phyloP scores from a whole-genome alignment of 1,284 basidiomycete genomes.

The Heliocybe sulcata region DNA sequence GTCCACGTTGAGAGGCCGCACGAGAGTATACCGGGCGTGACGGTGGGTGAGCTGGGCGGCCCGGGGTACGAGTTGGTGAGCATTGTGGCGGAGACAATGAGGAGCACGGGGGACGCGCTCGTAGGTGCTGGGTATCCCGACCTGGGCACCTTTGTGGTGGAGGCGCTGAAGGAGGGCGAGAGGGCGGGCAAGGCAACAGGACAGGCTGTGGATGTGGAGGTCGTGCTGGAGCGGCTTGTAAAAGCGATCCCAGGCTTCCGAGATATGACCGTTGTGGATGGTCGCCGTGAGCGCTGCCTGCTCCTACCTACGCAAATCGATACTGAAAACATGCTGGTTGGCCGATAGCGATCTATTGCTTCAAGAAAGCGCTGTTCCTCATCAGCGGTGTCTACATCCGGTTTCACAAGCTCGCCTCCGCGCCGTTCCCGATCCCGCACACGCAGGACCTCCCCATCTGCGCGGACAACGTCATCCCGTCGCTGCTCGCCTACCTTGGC shows the following conservation, averaged over 20 bases:
- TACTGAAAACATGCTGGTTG: too few species aligned
- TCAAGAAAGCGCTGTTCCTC: constrained; percentile 86
- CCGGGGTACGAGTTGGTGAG: constrained; percentile 67
- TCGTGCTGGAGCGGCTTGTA: constrained; percentile 61
- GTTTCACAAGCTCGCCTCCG: constrained; percentile 41
- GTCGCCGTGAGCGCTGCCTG: constrained; percentile 44
- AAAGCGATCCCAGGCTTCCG: constrained; percentile 69
- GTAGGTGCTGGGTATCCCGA: constrained; percentile 53
- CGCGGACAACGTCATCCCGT: constrained; percentile 83
- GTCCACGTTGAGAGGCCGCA: constrained; percentile 69
- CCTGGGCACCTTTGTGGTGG: constrained; percentile 68
- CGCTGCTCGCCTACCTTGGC: constrained; percentile 71
- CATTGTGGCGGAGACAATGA: constrained; percentile 55
- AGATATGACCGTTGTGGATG: constrained; percentile 62
- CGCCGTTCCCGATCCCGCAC: constrained; percentile 55
- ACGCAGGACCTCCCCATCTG: constrained; percentile 66
- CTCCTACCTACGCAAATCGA: not conserved
- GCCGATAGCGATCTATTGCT: constrained; percentile 76
- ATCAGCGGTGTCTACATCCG: constrained; percentile 62
- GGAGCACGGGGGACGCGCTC: constrained; percentile 68
- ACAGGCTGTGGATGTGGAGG: constrained; percentile 38
- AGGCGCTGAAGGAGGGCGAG: constrained; percentile 52
- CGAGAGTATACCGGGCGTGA: constrained; percentile 60
- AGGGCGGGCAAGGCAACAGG: constrained; percentile 26
- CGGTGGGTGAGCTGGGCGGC: constrained; percentile 70